Conservation (phyloP, 768 basidiomycete genomes). For the Calocybe indica region DNA sequence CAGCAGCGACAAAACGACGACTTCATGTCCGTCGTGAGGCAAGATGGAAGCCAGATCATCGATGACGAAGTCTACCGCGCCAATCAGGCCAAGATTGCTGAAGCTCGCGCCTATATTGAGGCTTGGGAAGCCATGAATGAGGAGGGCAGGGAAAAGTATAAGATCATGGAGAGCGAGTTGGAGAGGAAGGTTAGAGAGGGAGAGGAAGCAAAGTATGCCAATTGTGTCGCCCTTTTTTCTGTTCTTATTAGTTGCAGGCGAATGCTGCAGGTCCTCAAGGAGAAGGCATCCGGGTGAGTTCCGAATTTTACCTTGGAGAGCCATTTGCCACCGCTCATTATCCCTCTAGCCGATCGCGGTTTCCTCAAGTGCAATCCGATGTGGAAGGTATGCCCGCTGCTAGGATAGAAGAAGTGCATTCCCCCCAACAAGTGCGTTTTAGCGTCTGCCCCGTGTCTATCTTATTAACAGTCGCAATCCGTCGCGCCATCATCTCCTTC, state of each 20-base stretch:
- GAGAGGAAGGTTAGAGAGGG: slow-evolving; percentile 10
- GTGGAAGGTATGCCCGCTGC: too few species aligned
- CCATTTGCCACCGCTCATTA: too few species aligned
- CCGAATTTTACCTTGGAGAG: too few species aligned
- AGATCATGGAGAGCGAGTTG: slow-evolving; percentile 5
- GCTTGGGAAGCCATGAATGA: slow-evolving; percentile 31
- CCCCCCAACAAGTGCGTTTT: too few species aligned
- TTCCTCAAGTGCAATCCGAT: too few species aligned
- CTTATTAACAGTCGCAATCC: too few species aligned
- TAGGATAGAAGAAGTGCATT: too few species aligned
- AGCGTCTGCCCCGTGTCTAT: too few species aligned
- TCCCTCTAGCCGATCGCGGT: too few species aligned
- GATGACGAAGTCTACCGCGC: slow-evolving; percentile 20
- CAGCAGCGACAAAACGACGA: slow-evolving; percentile 10
- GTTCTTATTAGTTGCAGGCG: slow-evolving; percentile 5
- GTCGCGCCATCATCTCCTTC: too few species aligned
- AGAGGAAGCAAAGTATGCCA: slow-evolving; percentile 13
- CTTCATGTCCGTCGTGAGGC: slow-evolving; percentile 9
- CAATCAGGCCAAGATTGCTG: slow-evolving; percentile 22
- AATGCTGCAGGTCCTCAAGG: slow-evolving; percentile 5
- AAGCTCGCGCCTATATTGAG: slow-evolving; percentile 25
- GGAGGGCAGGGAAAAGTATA: slow-evolving; percentile 27
- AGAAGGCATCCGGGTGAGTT: neutral
- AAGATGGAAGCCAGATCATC: too few species aligned
- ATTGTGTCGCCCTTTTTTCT: neutral